Evolutionary conservation across 768 basidiomycete genomes (phyloP).

Genomic region (Lentinula lateritia): DNA sequence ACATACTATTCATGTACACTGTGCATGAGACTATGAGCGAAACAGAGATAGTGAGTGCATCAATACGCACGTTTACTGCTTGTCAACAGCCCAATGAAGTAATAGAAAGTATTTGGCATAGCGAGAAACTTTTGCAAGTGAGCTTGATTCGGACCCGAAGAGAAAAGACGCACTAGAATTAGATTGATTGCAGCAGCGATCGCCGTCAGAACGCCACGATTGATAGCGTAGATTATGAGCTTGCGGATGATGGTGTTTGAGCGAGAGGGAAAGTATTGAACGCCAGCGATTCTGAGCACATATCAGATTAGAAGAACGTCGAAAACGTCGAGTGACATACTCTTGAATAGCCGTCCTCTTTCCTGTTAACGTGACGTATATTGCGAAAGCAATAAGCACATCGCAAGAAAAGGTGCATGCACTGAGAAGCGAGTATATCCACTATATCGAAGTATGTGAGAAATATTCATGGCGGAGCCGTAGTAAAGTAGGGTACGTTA

Average conservation of each 20-base stretch:
- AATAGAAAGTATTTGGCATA: constrained; percentile 15
- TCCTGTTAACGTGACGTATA: constrained; percentile 9
- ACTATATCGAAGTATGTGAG: neutral
- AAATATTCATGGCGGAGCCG: neutral
- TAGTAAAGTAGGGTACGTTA: neutral
- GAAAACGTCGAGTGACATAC: neutral
- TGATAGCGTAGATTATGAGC: constrained; percentile 17
- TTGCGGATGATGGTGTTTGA: constrained; percentile 16
- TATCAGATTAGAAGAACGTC: neutral
- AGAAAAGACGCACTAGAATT: constrained; percentile 11
- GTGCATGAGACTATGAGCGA: neutral
- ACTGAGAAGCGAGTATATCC: constrained; percentile 12
- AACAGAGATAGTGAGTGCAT: neutral
- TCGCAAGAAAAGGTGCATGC: constrained; percentile 12
- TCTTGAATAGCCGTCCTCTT: constrained; percentile 9
- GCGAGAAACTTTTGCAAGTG: constrained; percentile 12
- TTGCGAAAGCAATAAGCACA: constrained; percentile 11
- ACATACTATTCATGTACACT: constrained; percentile 12
- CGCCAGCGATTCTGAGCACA: neutral
- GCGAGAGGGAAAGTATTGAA: constrained; percentile 4
- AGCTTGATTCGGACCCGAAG: neutral
- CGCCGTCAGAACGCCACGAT: constrained; percentile 17
- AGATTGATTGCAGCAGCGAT: constrained; percentile 13
- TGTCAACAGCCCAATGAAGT: constrained; percentile 15
- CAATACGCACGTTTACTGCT: constrained; percentile 15